Conservation (phyloP, 2,329 filamentous ascomycete genomes). For the Arthrobotrys sphaeroides region DNA sequence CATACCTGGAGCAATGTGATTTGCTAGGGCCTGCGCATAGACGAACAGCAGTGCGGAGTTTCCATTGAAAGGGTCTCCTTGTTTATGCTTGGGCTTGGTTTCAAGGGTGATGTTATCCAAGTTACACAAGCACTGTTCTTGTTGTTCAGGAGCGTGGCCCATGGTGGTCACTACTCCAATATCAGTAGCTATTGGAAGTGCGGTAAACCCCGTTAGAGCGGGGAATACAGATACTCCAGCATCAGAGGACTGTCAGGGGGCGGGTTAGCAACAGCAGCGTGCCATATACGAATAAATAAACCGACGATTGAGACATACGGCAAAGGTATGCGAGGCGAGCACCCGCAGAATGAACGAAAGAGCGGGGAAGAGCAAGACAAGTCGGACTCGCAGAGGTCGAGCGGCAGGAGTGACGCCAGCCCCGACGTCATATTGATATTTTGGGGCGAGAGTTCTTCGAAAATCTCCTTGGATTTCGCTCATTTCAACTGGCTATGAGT, state of each 20-base stretch:
- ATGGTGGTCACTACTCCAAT: background rate
- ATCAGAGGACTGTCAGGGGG: background rate
- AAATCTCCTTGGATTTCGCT: background rate
- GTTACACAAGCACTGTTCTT: conserved; percentile 11
- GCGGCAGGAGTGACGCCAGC: background rate
- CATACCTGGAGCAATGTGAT: background rate
- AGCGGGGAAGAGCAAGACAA: background rate
- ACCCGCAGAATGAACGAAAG: background rate
- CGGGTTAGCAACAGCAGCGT: background rate
- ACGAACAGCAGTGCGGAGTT: conserved; percentile 27
- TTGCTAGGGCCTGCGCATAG: conserved; percentile 2
- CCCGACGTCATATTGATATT: background rate
- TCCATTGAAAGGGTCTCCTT: conserved; percentile 27
- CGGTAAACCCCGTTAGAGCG: background rate
- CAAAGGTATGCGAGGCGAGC: background rate
- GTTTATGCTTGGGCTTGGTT: background rate
- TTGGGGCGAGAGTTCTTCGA: background rate
- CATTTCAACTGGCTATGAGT: background rate
- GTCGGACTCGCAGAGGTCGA: background rate
- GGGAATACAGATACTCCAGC: background rate
- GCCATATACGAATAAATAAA: too few relatives aligned
- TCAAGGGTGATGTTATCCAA: conserved; percentile 13
- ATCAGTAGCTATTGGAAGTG: background rate
- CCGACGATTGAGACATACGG: too few relatives aligned
- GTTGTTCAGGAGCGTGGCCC: background rate